Evolutionary conservation across 2,329 filamentous ascomycete genomes (phyloP), one percentile per base, ranked within the genome.

Genomic region (Venturia carpophila): DNA sequence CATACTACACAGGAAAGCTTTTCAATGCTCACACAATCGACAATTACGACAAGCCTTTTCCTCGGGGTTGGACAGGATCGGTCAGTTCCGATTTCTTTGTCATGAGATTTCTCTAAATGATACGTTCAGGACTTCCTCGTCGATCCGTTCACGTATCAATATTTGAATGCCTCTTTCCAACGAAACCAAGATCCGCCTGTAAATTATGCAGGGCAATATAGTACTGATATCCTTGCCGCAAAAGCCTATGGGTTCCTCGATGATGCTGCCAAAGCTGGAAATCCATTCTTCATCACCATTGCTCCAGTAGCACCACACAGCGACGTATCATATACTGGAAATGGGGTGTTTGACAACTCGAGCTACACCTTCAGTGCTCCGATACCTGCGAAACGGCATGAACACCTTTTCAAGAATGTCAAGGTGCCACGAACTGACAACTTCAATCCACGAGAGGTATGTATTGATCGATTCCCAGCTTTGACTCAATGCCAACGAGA

Each of bases 221-320:
- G 77, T 0, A 81, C 79, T 0, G 87, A 90, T 69, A 75, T 90
- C 7, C 78, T 89, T 17, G 79, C 83, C 0, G 71, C 82, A 3
- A 85, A 87, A 67, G 82, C 86, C 0, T 76, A 82, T 7, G 83
- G 80, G 0, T 84, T 90, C 56, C 74, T 91, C 0, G 80, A 85
- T 2, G 82, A 88, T 62, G 88, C 84, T 0, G 76, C 86, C 2
- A 71, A 75, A 0, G 75, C 78, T 0, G 73, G 78, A 0, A 77
- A 80, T 19, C 88, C 88, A 0, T 91, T 90, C 74, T 90, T 91
- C 71, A 72, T 91, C 4, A 81, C 80, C 0, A 78, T 89, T 10
- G 84, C 87, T 0, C 88, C 88, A 0, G 80, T 87, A 6, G 87
- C 84, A 0, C 88, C 88, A 0, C 88, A 91, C 69, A 81, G 81